Evolutionary conservation across 805 yeast genomes (phyloP), one percentile per base, ranked within the genome.

Genomic region (Geotrichum ghanense): DNA sequence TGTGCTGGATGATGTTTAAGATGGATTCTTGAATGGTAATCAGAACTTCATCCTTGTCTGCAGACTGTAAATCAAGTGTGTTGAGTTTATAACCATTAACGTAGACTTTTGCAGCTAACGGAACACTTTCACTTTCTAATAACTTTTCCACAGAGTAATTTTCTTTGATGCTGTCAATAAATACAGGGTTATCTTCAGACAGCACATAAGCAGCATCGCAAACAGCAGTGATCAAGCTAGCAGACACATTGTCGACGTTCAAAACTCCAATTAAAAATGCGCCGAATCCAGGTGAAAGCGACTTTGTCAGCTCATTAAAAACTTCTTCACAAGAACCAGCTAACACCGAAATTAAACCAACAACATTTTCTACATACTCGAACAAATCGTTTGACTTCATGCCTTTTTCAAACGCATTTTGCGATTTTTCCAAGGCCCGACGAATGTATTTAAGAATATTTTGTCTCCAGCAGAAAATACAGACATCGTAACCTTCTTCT

Each of bases 401-500:
- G 37, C 73, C 70, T 9, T 43, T 31, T 37, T 53, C 19, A 41
- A 81, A 67, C 0, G 86, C 76, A 0, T 58, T 60, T 31, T 68
- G 60, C 21, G 79, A 71, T 51, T 79, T 79, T 0, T 60, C 60
- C 41, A 85, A 64, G 2, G 79, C 74, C 3, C 60, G 52, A 42
- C 71, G 74, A 37, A 87, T 70, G 22, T 74, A 65, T 0, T 74
- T 69, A 83, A 95, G 81, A 39, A 90, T 77, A 51, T 83, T 78
- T 16, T 78, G 77, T 59, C 97, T 75, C 84, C 94, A 83, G 46
- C 84, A 61, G 60, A 75, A 77, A 19, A 76, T 74, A 22, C 87
- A 78, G 31, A 86, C 74, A 52, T 86, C 95, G 55, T 85, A 81
- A 19, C 96, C 97, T 64, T 88, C 95, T 58, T 86, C 95, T 45